Base-by-base conservation (phyloP, 2,329 filamentous ascomycete species). In the Calonectria multiphialidica region DNA sequence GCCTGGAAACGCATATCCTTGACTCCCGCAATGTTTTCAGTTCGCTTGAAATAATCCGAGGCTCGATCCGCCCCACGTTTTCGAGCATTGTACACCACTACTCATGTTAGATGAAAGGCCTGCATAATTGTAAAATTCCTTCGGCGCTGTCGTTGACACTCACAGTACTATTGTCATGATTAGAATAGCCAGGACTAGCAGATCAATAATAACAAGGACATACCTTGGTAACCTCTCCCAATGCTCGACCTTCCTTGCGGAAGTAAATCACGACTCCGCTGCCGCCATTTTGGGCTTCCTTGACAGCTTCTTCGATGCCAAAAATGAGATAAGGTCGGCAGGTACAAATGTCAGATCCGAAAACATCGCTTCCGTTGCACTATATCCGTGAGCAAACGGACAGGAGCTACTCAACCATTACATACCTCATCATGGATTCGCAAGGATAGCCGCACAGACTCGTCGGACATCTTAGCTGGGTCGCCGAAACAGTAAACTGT, bases 401-500 rank as follows among this genome's bases (percentile, higher is more conserved):
- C 44, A 40, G 16, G 68, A 21, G 44, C 30, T 7, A 18, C 18
- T 21, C 25, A 40, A 16, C 10, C 2, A 5, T n/a, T 13, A 16
- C 83, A 76, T 81, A 89, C 89, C 86, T 92, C 90, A 76, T 92
- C 90, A 75, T 91, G 97, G 57, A 98, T 93, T 77, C 97, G 92
- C 71, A 98, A 88, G 16, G 97, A 95, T 49, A 98, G 88, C 72
- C 90, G 91, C 69, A 92, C 93, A 66, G 93, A 94, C 57, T 95
- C 93, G 81, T 98, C 94, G 6, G 95, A 94, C 91, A 98, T 97
- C 82, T 97, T 98, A 66, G 94, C 94, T 23, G 96, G 95, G 78
- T 98, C 95, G 53, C 97, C 97, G 82, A 99, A 99, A 84, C 95
- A 97, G 86, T 99, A 98, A 10, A 98, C 97, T 0, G 97, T 98